Evolutionary conservation across 140 eudicot genomes (phyloP).

Genomic region (Anethum foeniculum): DNA sequence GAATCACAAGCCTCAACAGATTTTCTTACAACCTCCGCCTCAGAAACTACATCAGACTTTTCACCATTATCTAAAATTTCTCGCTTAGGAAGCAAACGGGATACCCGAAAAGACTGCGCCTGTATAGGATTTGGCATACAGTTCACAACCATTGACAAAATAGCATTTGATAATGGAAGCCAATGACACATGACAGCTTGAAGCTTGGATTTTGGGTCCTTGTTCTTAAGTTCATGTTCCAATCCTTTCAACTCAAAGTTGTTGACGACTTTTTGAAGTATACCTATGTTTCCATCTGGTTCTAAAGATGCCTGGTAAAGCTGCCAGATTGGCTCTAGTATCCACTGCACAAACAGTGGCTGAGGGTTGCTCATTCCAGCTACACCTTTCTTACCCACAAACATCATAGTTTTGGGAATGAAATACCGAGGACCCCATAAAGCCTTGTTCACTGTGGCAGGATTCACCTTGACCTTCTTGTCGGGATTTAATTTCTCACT

Average conservation of each 20-base stretch:
- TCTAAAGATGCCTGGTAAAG: constrained; percentile 67
- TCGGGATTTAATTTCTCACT: constrained; percentile 18
- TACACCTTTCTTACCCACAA: constrained; percentile 69
- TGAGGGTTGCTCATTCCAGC: constrained; percentile 51
- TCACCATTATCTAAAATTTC: constrained; percentile 33
- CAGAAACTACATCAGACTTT: constrained; percentile 47
- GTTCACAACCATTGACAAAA: constrained; percentile 75
- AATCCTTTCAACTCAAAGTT: constrained; percentile 60
- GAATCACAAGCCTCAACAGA: constrained; percentile 83
- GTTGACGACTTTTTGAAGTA: constrained; percentile 61
- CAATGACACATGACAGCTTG: constrained; percentile 85
- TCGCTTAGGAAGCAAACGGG: constrained; percentile 84
- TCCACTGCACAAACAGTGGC: constrained; percentile 84
- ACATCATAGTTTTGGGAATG: constrained; percentile 60
- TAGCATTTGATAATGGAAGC: constrained; percentile 84
- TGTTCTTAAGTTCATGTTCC: constrained; percentile 70
- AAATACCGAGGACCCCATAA: constrained; percentile 90
- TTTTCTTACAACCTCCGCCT: constrained; percentile 68
- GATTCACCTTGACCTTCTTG: constrained; percentile 49
- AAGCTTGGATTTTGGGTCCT: constrained; percentile 69
- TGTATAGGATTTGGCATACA: constrained; percentile 68
- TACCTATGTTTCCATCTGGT: constrained; percentile 48
- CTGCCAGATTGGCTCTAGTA: constrained; percentile 85
- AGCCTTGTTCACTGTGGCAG: constrained; percentile 48
- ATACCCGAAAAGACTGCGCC: constrained; percentile 67